Percentiles rank a stretch among this genome's conserved stretches.
phyloP scores from a whole-genome alignment of 768 basidiomycete genomes.

The Podaxis sp. region DNA sequence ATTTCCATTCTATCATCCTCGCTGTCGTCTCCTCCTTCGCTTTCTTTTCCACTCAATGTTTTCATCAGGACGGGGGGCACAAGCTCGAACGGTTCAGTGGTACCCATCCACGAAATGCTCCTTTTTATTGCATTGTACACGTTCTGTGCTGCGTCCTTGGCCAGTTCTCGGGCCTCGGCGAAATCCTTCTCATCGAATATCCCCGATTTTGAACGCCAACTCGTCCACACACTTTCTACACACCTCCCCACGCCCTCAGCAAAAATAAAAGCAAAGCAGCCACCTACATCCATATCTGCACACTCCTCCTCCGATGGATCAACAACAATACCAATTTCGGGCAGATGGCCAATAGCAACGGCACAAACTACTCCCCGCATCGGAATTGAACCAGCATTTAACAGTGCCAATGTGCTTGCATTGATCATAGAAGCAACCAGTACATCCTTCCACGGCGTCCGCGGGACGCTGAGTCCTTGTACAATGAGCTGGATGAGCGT shows the following conservation, averaged over 20 bases:
- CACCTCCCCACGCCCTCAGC: constrained; percentile 23
- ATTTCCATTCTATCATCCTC: constrained; percentile 44
- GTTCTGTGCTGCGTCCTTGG: constrained; percentile 38
- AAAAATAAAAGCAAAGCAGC: constrained; percentile 72
- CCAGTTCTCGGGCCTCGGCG: constrained; percentile 45
- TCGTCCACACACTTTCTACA: constrained; percentile 49
- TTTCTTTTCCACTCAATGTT: constrained; percentile 10
- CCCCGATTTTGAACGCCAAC: constrained; percentile 40
- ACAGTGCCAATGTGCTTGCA: constrained; percentile 62
- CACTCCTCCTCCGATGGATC: constrained; percentile 51
- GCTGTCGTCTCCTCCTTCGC: constrained; percentile 21
- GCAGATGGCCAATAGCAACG: constrained; percentile 48
- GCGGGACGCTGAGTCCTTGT: constrained; percentile 47
- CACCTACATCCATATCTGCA: constrained; percentile 36
- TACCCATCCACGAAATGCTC: constrained; percentile 28
- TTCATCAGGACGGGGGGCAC: not conserved
- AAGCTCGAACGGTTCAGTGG: constrained; percentile 6
- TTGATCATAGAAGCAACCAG: constrained; percentile 69
- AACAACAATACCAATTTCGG: constrained; percentile 37
- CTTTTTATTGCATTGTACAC: constrained; percentile 51
- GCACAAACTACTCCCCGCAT: constrained; percentile 78
- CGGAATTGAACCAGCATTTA: constrained; percentile 69
- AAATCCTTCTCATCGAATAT: constrained; percentile 41
- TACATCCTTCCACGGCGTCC: constrained; percentile 30
- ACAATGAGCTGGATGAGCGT: constrained; percentile 77